These are phyloP conservation scores for Saccharomyces hybrid DNA, from an alignment of 1,139 yeast genomes.

Conservation along the genomic window DNA sequence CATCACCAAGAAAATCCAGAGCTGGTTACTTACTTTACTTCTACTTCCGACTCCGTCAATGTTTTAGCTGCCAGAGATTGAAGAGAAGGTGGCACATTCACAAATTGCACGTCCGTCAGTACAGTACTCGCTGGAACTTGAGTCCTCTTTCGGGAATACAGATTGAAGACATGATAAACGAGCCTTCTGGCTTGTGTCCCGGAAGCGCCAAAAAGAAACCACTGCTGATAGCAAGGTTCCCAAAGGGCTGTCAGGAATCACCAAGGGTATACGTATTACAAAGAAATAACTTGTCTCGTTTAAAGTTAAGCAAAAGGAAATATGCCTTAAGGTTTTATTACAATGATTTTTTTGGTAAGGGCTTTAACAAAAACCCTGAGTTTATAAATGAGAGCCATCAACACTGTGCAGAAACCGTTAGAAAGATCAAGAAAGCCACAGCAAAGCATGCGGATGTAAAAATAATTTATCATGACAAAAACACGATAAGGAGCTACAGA, in stretches of 20 bases:
- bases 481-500: slow-evolving; percentile 21
- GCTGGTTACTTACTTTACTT: slow-evolving; percentile 12
- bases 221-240: slow-evolving; percentile 26
- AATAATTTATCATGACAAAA: slow-evolving; percentile 26
- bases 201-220: slow-evolving; percentile 21
- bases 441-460: slow-evolving; percentile 26
- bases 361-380: not conserved
- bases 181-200: slow-evolving; percentile 18
- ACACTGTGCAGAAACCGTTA: slow-evolving; percentile 20
- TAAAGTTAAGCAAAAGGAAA: slow-evolving; percentile 23
- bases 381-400: not conserved
- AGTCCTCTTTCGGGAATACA: slow-evolving; percentile 17
- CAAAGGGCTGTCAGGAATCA: slow-evolving; percentile 23
- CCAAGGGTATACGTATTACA: slow-evolving; percentile 25
- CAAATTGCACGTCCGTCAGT: slow-evolving; percentile 17
- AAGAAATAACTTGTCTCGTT: slow-evolving; percentile 19
- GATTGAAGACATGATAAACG: slow-evolving; percentile 25
- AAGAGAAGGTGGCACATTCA: slow-evolving; percentile 23
- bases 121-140: slow-evolving; percentile 4
- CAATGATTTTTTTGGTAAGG: slow-evolving; percentile 8
- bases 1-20: slow-evolving; percentile 26
- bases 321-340: slow-evolving; percentile 22
- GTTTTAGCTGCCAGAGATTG: slow-evolving; percentile 14
- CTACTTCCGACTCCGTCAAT: slow-evolving; percentile 11
- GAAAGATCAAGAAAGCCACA: slow-evolving; percentile 19